Evolutionary conservation across 768 basidiomycete genomes (phyloP).

Genomic region (Auriculariales sp.): DNA sequence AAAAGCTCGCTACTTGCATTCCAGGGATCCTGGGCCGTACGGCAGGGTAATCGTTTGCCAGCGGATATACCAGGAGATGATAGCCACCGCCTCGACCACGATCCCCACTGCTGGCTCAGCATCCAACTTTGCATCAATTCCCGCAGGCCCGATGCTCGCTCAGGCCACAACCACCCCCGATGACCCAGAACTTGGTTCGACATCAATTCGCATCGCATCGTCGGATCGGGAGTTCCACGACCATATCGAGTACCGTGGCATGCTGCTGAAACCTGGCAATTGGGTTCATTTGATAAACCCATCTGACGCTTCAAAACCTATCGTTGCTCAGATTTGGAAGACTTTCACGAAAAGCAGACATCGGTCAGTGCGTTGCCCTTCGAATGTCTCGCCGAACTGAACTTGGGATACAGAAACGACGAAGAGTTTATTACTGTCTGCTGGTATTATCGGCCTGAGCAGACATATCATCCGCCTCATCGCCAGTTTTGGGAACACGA

Average conservation of each 20-base stretch:
- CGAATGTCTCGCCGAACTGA: not conserved
- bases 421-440: slow-evolving; percentile 57
- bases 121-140: slow-evolving; percentile 57
- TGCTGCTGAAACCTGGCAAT: slow-evolving; percentile 59
- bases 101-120: slow-evolving; percentile 44
- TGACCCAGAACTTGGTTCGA: slow-evolving; percentile 43
- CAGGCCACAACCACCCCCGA: slow-evolving; percentile 16
- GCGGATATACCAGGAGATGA: slow-evolving; percentile 74
- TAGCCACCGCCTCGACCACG: slow-evolving; percentile 31
- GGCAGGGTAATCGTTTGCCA: slow-evolving; percentile 70
- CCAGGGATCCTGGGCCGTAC: slow-evolving; percentile 48
- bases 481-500: slow-evolving; percentile 82
- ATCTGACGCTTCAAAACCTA: slow-evolving; percentile 75
- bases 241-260: slow-evolving; percentile 68
- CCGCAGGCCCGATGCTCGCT: slow-evolving; percentile 53
- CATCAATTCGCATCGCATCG: slow-evolving; percentile 56
- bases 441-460: slow-evolving; percentile 88
- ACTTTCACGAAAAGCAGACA: slow-evolving; percentile 18
- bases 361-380: slow-evolving; percentile 3
- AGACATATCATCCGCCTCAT: slow-evolving; percentile 73
- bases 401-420: slow-evolving; percentile 37
- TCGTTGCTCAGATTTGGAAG: slow-evolving; percentile 81
- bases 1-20: slow-evolving; percentile 64
- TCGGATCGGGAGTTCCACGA: slow-evolving; percentile 66
- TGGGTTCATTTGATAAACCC: slow-evolving; percentile 87